Evolutionary conservation across 306 rosid genomes (phyloP), one percentile per base, ranked within the genome.

Genomic region (Sindora glabra): DNA sequence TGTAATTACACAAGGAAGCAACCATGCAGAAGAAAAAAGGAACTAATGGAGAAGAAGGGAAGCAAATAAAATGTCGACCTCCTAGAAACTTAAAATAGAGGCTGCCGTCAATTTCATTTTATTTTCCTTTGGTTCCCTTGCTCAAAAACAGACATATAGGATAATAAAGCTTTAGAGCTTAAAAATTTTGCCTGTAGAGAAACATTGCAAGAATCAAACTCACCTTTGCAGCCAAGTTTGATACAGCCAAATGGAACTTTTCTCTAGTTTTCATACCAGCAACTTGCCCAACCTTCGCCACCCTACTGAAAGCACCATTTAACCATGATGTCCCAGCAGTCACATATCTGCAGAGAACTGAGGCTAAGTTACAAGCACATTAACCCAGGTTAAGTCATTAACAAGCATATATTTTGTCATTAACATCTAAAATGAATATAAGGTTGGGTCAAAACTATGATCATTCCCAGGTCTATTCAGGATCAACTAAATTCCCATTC

Each of bases 191-290:
- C 62, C 40, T 46, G 32, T 11, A 24, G 29, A 15, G 10, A 27
- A 23, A 46, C 25, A 52, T 5, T 10, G 65, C 40, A 60, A 65
- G 47, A 40, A 56, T 22, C 46, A 59, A 59, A 78, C 81, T 33
- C 54, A 88, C 96, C 98, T 86, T 88, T 2, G 89, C 49, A 5
- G 83, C 70, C 72, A 92, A 68, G 84, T 92, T 92, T 49, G 98
- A 79, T 64, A 92, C 82, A 14, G 95, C 96, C 65, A 77, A 19
- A 59, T 83, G 73, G 75, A 88, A 86, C 71, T 81, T 92, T 36
- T 86, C 98, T 82, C 98, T 83, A 22, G 96, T 92, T 78, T 86
- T 92, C 10, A 96, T 45, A 48, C 96, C 76, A 3, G 98, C 96
- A 55, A 71, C 86, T 27, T 88, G 89, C 33, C 98, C 96, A 3